Evolutionary conservation across 768 basidiomycete genomes (phyloP).

Genomic region (Leccinum disarticulatum): DNA sequence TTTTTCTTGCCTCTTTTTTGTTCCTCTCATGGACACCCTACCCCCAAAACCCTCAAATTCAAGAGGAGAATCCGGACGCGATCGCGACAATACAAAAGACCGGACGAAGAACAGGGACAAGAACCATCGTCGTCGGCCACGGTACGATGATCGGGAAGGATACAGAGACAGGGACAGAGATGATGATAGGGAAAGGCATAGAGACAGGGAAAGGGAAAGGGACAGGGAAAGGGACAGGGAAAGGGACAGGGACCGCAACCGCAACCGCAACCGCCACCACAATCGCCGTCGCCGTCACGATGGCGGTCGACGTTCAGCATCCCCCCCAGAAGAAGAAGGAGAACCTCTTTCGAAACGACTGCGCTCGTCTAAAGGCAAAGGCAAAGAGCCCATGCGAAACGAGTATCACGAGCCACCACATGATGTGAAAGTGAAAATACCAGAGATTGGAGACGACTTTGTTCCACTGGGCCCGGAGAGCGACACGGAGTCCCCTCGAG

Average conservation of each 20-base stretch:
- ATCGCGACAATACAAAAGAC: conserved; percentile 15
- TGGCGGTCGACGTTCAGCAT: conserved; percentile 14
- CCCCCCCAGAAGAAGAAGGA: conserved; percentile 13
- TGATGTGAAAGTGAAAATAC: conserved; percentile 7
- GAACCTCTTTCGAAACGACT: conserved; percentile 17
- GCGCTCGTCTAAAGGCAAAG: conserved; percentile 21
- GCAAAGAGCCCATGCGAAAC: conserved; percentile 14
- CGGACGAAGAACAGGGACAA: conserved; percentile 8
- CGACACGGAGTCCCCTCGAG: conserved; percentile 16
- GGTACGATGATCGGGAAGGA: conserved; percentile 8
- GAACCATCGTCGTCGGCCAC: conserved; percentile 7
- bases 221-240: not conserved
- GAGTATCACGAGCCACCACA: conserved; percentile 12
- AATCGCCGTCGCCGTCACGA: conserved; percentile 1
- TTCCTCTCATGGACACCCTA: conserved; percentile 18
- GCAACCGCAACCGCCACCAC: conserved; percentile 4
- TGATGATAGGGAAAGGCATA: conserved; percentile 1
- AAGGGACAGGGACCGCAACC: not conserved
- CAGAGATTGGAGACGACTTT: conserved; percentile 33
- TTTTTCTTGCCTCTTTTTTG: not conserved
- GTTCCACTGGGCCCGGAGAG: conserved; percentile 28
- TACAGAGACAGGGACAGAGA: conserved; percentile 6
- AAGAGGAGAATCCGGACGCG: conserved; percentile 13
- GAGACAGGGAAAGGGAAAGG: conserved; percentile 1
- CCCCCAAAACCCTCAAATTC: conserved; percentile 22